Percentiles rank a stretch among this genome's conserved stretches.
Evolutionary conservation across 768 basidiomycete genomes (phyloP).

Genomic region (Mycena alexandri): DNA sequence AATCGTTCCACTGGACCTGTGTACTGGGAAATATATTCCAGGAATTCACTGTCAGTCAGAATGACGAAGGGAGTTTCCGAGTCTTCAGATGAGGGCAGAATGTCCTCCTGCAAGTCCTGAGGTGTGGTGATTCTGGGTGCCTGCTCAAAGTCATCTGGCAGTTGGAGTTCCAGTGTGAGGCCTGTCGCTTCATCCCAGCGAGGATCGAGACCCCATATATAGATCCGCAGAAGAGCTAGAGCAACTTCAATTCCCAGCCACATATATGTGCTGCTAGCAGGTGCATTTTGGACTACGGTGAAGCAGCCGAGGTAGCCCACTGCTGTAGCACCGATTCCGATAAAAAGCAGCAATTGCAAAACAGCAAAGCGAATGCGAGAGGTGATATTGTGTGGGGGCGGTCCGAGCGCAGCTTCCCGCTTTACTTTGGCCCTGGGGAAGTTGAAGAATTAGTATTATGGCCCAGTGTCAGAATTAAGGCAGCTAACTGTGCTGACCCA

Average conservation of each 20-base stretch:
- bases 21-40: slow-evolving; percentile 8
- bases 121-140: neutral
- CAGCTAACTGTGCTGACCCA: no score
- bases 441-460: no score
- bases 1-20: slow-evolving; percentile 13
- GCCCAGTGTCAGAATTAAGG: no score
- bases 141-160: neutral
- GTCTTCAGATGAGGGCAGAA: no score
- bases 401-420: no score
- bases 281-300: neutral
- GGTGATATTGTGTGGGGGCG: no score
- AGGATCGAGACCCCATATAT: neutral
- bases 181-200: neutral
- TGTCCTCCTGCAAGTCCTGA: no score
- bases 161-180: neutral
- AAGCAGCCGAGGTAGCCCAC: neutral
- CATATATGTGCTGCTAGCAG: neutral
- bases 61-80: neutral
- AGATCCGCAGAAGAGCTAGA: neutral
- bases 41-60: neutral
- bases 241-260: neutral
- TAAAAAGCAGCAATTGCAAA: neutral
- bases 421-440: no score
- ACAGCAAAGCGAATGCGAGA: no score
- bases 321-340: neutral